Base-by-base conservation (phyloP, 2,329 filamentous ascomycete species). In the Geosmithia putterillii region DNA sequence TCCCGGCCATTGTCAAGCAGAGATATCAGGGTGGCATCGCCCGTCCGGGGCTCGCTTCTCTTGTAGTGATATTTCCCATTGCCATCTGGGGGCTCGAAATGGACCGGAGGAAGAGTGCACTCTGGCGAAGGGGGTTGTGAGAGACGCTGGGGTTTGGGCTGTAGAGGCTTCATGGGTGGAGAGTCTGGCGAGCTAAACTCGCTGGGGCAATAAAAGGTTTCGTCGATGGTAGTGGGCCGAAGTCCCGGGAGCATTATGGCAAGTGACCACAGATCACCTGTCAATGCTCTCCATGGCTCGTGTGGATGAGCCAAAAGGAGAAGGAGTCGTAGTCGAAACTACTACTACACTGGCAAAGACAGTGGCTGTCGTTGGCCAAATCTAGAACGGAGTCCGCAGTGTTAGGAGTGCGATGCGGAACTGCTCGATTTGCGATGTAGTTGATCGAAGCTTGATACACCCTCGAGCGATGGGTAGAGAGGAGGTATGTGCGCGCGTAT, bases 21-120 rank as follows among this genome's bases (percentile, higher is more conserved):
- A 45, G 66, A 63, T 48, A 90, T 71, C 59, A 90, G 69, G 49
- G 86, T 78, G 51, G 70, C 75, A 71, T 84, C 79, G 52, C 74
- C 76, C 56, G 74, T 74, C 52, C 65, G 76, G 37, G 39, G 73
- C 66, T 50, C 61, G 67, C 48, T 70, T 62, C 72, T 76, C 77
- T 32, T 32, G 28, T 32, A 32, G 5, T 32, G 5, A 14, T 32
- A 32, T 4, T 32, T 14, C 28, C 10, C 28, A 12, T 32, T 12
- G 28, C 15, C 10, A 32, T 32, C 28, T 12, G 28, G n/a, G n/a
- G n/a, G 10, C 10, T 32, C 10, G 28, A 32, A 32, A 9, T 7
- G 10, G 28, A 32, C 28, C 28, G 28, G 28, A 32, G 53, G 57
- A 65, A 50, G 61, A 63, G 69, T 66, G 62, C 67, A 66, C 69